These are phyloP conservation scores for Candolleomyces eurysporus DNA, from an alignment of 768 basidiomycete genomes.

Conservation along the genomic window DNA sequence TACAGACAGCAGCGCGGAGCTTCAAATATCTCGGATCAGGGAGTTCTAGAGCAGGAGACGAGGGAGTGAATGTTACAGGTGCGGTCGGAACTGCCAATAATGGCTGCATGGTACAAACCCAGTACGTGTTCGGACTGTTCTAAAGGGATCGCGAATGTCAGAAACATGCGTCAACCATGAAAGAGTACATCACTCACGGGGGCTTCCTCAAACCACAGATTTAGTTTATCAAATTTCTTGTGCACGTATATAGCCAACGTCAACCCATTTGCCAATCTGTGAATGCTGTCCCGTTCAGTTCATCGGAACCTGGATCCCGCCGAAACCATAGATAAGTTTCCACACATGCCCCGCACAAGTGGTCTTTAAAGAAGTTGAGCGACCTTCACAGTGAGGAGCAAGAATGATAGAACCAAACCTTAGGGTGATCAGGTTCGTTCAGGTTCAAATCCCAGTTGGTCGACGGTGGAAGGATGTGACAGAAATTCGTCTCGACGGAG, in stretches of 20 bases:
- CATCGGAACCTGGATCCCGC: neutral
- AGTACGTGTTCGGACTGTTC: neutral
- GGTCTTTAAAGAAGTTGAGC: neutral
- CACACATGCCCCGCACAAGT: neutral
- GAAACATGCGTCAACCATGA: neutral
- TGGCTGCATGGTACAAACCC: neutral
- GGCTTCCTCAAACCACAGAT: neutral
- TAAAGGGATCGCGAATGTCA: neutral
- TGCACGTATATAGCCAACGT: neutral
- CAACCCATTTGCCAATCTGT: neutral
- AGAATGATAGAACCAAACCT: neutral
- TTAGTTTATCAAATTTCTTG: neutral
- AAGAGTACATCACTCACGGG: neutral
- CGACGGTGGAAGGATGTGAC: neutral
- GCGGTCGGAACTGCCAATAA: neutral
- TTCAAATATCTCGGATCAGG: neutral
- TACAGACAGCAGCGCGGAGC: slow-evolving; percentile 5
- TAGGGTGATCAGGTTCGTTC: neutral
- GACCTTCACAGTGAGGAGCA: neutral
- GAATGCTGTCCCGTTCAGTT: neutral
- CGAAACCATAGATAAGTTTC: neutral
- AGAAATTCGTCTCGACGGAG: neutral
- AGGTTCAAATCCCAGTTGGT: neutral
- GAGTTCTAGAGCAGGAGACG: neutral
- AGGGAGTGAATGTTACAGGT: neutral